Evolutionary conservation across 140 eudicot species (phyloP), one percentile per base, ranked within the genome.

Genomic region (Erigeron philadelphicus): DNA sequence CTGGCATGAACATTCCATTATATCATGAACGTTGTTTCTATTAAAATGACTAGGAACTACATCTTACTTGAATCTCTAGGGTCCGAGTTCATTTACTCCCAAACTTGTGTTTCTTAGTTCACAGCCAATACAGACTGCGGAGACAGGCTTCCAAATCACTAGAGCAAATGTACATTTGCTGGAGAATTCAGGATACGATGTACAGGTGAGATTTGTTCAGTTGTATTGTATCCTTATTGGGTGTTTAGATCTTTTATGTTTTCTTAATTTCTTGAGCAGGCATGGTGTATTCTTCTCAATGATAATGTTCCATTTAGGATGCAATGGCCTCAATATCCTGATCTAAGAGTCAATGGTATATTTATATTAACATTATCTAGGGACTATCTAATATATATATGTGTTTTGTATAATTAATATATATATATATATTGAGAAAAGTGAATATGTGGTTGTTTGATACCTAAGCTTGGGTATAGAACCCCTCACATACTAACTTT

Each of bases 321-420:
- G 98, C 98, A 93, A 69, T 93, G 98, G 98, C 98, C 96, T 44
- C 93, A 80, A 59, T 89, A 77, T 80, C 86, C 96, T 23, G 96
- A 93, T 64, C 79, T 93, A 58, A 87, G 80, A 83, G 80, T 89
- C 76, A 93, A 93, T 75, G 98, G 98, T 93, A 80, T 67, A 80
- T 46, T 43, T 11, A 49, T 54, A 15, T 74, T 59, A 49, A 61
- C 48, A 42, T 67, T 55, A 54, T 74, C 67, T 17, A 16, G 2
- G n/a, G 48, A 60, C 44, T 57, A 40, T 71, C 42, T 57, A 48
- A 19, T 46, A 25, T 21, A 21, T 1, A 21, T 21, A 21, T 21
- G 25, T 21, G 25, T 21, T 0, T 21, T 21, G 25, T 21, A 1
- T 21, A n/a, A n/a, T n/a, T n/a, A n/a, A 21, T 21, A 21, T 21